phyloP scores from a whole-genome alignment of 805 yeast genomes.

The Cyberlindnera misumaiensis region DNA sequence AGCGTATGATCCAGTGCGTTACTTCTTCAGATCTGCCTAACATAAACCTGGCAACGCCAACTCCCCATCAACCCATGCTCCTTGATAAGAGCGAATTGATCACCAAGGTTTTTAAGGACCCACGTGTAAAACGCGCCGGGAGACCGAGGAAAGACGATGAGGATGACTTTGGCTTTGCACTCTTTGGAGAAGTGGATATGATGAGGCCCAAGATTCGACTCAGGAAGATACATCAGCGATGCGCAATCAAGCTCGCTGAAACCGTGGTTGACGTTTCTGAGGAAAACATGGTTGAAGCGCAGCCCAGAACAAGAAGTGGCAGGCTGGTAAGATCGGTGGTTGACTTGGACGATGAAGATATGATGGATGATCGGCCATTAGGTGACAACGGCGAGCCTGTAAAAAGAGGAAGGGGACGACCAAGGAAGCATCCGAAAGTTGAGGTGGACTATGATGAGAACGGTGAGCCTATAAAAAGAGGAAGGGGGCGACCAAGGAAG shows the following conservation, averaged over 20 bases:
- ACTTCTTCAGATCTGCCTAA: too few relatives aligned
- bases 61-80: too few relatives aligned
- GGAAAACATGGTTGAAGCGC: neutral
- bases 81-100: neutral
- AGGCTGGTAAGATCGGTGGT: too few relatives aligned
- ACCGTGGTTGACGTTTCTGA: neutral
- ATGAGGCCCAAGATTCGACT: neutral
- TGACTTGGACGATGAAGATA: neutral
- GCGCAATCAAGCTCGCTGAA: neutral
- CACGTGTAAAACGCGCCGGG: constrained; percentile 1
- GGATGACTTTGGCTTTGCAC: neutral
- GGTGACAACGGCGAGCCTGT: too few relatives aligned
- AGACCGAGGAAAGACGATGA: constrained; percentile 1
- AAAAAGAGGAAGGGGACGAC: constrained; percentile 2
- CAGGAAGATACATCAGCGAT: neutral
- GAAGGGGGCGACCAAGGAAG: constrained; percentile 2
- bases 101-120: constrained; percentile 2
- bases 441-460: too few relatives aligned
- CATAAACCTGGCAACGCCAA: too few relatives aligned
- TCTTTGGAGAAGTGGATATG: neutral
- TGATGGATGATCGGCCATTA: neutral
- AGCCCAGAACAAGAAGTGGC: too few relatives aligned
- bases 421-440: neutral
- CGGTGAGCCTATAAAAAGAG: neutral
- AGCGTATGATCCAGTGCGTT: too few relatives aligned